These are phyloP conservation scores for Capsicum chinense DNA, from an alignment of 257 asterid species.

Conservation along the genomic window DNA sequence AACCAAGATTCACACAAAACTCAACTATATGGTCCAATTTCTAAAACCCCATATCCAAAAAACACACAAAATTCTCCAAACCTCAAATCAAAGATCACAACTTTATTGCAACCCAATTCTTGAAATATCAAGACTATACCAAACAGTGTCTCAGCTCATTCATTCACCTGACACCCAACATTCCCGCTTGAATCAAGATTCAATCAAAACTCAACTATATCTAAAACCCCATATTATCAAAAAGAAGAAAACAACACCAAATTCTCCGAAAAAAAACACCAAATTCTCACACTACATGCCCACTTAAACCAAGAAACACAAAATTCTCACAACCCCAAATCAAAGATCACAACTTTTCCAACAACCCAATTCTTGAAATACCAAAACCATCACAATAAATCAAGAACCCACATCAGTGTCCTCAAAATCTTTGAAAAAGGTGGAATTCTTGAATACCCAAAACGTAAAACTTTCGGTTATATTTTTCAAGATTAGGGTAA, in stretches of 20 bases:
- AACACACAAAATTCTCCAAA: constrained; percentile 36
- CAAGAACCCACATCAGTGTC: not conserved
- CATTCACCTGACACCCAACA: not conserved
- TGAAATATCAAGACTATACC: constrained; percentile 23
- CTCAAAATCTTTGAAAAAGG: not conserved
- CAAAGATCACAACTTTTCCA: constrained; percentile 34
- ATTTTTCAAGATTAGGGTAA: not conserved
- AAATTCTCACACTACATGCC: no score
- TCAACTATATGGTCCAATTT: constrained; percentile 18
- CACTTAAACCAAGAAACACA: not conserved
- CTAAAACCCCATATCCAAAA: constrained; percentile 30
- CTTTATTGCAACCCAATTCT: constrained; percentile 37
- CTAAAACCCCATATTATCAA: constrained; percentile 27
- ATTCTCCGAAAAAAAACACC: not conserved
- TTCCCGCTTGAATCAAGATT: not conserved
- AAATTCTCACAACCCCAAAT: constrained; percentile 39
- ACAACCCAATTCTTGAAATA: constrained; percentile 37
- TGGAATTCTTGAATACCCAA: constrained; percentile 30
- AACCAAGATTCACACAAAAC: not conserved
- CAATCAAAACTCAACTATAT: not conserved
- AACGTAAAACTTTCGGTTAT: constrained; percentile 6
- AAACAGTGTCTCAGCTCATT: no score
- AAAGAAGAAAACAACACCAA: not conserved
- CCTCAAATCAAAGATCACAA: constrained; percentile 37
- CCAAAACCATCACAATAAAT: constrained; percentile 22